A percentile compares a stretch with the other conserved stretches of the same genome.
These are phyloP conservation scores for Saccharomyces hybrid DNA, from an alignment of 1,139 yeast species.

Conservation along the genomic window DNA sequence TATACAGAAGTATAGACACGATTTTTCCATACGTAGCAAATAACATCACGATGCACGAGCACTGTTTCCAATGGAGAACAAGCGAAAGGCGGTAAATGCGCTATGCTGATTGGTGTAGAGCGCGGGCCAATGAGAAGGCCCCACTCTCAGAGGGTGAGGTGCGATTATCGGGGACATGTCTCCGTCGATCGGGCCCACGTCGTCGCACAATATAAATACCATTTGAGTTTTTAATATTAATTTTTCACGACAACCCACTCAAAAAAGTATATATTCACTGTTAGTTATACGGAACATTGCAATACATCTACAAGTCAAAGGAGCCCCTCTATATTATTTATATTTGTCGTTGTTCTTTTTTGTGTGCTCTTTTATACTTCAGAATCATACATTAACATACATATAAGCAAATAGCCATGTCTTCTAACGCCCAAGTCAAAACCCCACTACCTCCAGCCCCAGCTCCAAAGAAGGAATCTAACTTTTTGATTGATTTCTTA, in stretches of 20 bases:
- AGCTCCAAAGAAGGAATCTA: conserved; percentile 23
- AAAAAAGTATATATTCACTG: not conserved
- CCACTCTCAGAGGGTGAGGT: conserved; percentile 1
- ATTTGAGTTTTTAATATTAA: not conserved
- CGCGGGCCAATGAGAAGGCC: not conserved
- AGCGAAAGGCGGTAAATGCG: not conserved
- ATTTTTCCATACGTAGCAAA: not conserved
- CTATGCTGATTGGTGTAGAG: not conserved
- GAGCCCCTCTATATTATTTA: not conserved
- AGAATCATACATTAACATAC: not conserved
- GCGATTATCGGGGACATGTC: conserved; percentile 1
- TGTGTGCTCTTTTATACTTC: not conserved
- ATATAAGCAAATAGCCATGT: not conserved
- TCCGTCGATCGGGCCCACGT: conserved; percentile 1
- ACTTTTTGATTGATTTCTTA: conserved; percentile 51
- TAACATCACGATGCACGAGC: not conserved
- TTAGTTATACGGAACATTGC: not conserved
- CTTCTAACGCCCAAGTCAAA: conserved; percentile 2
- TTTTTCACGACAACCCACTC: not conserved
- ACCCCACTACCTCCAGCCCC: conserved; percentile 7
- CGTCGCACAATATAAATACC: not conserved
- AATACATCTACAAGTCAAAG: not conserved
- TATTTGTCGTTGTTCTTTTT: not conserved
- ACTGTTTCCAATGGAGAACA: not conserved
- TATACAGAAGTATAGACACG: not conserved